A percentile compares a stretch with the other conserved stretches of the same genome.
These are phyloP conservation scores for Syncephalastrum sp. DNA, from an alignment of 371 early-diverging fungal species.

Conservation along the genomic window DNA sequence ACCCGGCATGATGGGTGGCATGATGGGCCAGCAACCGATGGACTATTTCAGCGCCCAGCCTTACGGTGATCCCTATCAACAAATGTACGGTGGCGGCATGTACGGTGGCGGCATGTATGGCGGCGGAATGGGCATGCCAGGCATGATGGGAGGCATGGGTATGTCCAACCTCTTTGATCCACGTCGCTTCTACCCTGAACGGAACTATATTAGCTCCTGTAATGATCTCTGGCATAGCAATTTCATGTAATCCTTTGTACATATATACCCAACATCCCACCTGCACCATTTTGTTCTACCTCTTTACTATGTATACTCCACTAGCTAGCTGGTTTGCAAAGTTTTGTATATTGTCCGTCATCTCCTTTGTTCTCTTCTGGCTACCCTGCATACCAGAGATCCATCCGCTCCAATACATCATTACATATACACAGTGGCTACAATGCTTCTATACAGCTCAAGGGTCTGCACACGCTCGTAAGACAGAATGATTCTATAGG, in stretches of 20 bases:
- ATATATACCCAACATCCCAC: not conserved
- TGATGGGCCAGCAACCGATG: constrained; percentile 16
- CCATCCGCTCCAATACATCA: too few species aligned
- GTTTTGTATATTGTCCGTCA: too few species aligned
- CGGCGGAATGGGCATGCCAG: not conserved
- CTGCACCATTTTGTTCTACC: too few species aligned
- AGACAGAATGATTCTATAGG: too few species aligned
- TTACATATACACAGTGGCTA: too few species aligned
- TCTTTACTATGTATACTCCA: too few species aligned
- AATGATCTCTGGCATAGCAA: constrained; percentile 20
- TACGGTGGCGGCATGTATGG: constrained; percentile 12
- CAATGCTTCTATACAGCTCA: too few species aligned
- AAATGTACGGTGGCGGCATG: constrained; percentile 14
- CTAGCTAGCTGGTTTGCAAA: too few species aligned
- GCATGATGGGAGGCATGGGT: constrained; percentile 11
- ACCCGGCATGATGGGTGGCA: constrained; percentile 1
- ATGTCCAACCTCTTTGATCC: constrained; percentile 8
- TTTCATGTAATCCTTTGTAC: constrained; percentile 4
- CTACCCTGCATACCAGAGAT: too few species aligned
- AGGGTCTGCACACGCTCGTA: too few species aligned
- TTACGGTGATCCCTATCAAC: constrained; percentile 13
- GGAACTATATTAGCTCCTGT: constrained; percentile 15
- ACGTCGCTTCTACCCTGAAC: constrained; percentile 11
- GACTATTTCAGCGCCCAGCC: constrained; percentile 10
- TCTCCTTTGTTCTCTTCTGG: too few species aligned